Evolutionary conservation across 2,329 filamentous ascomycete species (phyloP).

Genomic region (Colletotrichum siamense): DNA sequence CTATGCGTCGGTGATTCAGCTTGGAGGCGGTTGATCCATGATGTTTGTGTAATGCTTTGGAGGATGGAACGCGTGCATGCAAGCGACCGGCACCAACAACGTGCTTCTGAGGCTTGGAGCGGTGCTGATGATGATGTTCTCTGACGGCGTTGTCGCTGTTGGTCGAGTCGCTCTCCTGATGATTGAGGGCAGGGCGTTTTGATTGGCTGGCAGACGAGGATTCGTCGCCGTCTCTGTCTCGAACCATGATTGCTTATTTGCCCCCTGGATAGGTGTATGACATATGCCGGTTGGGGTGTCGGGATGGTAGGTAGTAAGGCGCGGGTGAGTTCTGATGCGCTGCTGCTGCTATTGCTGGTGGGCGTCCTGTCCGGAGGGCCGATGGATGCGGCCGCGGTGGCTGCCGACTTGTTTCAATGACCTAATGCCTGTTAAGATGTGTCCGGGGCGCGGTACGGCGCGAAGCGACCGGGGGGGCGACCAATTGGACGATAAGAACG

Average conservation of each 20-base stretch:
- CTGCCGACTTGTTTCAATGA: conserved; percentile 11
- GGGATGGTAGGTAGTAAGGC: neutral
- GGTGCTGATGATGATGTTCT: conserved; percentile 32
- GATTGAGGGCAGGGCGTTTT: conserved; percentile 52
- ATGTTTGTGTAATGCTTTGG: conserved; percentile 56
- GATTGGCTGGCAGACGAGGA: conserved; percentile 58
- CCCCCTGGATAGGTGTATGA: neutral
- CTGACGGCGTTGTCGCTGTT: conserved; percentile 34
- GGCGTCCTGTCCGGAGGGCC: conserved; percentile 5
- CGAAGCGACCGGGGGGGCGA: neutral
- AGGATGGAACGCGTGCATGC: conserved; percentile 58
- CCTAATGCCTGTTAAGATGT: conserved; percentile 9
- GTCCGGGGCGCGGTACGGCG: neutral
- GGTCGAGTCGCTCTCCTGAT: conserved; percentile 41
- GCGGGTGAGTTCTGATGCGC: conserved; percentile 11
- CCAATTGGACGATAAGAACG: neutral
- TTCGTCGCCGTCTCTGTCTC: conserved; percentile 53
- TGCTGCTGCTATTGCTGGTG: neutral
- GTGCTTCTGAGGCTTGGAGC: conserved; percentile 40
- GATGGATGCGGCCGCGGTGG: conserved; percentile 7
- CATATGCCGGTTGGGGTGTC: neutral
- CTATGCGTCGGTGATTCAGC: conserved; percentile 44
- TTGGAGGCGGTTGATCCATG: conserved; percentile 40
- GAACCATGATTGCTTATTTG: conserved; percentile 39
- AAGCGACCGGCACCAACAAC: conserved; percentile 51